Evolutionary conservation across 2,329 filamentous ascomycete species (phyloP).

Genomic region (Alternaria dauci): DNA sequence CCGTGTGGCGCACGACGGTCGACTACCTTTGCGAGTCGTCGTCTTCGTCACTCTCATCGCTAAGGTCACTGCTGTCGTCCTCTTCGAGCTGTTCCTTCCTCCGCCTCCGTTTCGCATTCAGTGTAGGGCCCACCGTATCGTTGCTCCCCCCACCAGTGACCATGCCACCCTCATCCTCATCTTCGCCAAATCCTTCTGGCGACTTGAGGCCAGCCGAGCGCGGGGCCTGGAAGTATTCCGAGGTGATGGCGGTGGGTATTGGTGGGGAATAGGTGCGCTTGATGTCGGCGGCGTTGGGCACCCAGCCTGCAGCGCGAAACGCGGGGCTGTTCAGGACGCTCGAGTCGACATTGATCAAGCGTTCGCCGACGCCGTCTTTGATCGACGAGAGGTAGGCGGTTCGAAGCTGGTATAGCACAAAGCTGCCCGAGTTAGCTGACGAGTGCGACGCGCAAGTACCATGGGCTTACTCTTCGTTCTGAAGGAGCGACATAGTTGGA

Average conservation of each 20-base stretch:
- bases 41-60: constrained; percentile 84
- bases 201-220: constrained; percentile 64
- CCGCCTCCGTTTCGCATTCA: constrained; percentile 71
- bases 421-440: constrained; percentile 58
- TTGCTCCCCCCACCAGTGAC: constrained; percentile 71
- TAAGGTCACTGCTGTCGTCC: constrained; percentile 84
- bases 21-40: constrained; percentile 60
- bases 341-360: constrained; percentile 82
- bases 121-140: constrained; percentile 72
- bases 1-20: neutral
- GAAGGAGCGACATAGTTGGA: constrained; percentile 53
- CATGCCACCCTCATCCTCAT: constrained; percentile 75
- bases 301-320: constrained; percentile 85
- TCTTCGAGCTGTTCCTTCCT: constrained; percentile 80
- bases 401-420: constrained; percentile 83
- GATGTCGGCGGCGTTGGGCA: constrained; percentile 74
- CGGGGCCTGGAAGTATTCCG: constrained; percentile 82
- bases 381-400: constrained; percentile 81
- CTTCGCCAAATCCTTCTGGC: constrained; percentile 68
- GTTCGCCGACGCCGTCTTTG: constrained; percentile 84
- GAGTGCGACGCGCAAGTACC: constrained; percentile 8
- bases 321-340: constrained; percentile 79
- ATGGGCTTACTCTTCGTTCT: constrained; percentile 55
- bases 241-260: constrained; percentile 81
- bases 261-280: constrained; percentile 87